phyloP scores from a whole-genome alignment of 345 rosid genomes.

The Citrus sp. region DNA sequence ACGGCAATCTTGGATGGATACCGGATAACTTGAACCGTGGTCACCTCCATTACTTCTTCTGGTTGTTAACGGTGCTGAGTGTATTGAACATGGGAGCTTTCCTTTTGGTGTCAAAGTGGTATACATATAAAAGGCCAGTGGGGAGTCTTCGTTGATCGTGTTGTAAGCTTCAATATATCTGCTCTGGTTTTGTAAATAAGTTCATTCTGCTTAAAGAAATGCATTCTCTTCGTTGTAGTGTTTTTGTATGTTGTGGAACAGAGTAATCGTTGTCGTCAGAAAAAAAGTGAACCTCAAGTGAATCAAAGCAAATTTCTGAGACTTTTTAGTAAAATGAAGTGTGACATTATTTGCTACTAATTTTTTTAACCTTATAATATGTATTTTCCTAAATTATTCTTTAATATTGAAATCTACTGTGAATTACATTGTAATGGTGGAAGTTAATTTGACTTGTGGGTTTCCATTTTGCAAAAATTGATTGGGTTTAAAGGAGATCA shows the following conservation, averaged over 20 bases:
- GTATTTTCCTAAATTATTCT: neutral
- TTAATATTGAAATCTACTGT: neutral
- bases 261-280: neutral
- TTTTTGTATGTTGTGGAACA: neutral
- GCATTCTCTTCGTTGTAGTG: neutral
- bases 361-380: too few relatives aligned
- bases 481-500: neutral
- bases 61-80: constrained; percentile 44
- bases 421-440: neutral
- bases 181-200: neutral
- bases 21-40: constrained; percentile 50
- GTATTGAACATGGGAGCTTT: constrained; percentile 32
- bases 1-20: constrained; percentile 56
- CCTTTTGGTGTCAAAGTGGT: constrained; percentile 34
- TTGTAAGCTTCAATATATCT: neutral
- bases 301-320: neutral
- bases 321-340: neutral
- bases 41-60: constrained; percentile 51
- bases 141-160: constrained; percentile 25
- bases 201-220: neutral
- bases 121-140: constrained; percentile 39
- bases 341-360: neutral
- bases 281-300: neutral
- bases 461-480: neutral
- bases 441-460: neutral